Percentiles rank a stretch among this genome's conserved stretches.
These are phyloP conservation scores for Phellopilus nigrolimitatus DNA, from an alignment of 1,284 basidiomycete genomes.

Conservation along the genomic window DNA sequence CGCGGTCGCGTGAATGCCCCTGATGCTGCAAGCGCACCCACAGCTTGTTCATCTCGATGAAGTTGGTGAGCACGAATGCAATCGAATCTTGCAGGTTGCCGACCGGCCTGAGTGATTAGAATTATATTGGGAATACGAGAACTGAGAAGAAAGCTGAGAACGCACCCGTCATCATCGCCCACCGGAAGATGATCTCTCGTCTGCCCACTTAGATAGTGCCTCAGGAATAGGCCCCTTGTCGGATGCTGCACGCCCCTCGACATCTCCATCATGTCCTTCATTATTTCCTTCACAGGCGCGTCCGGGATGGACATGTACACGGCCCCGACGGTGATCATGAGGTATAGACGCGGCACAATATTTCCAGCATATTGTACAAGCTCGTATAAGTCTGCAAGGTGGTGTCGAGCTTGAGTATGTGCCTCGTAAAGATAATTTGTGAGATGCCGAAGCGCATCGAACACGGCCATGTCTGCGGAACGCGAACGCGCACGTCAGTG, in stretches of 20 bases:
- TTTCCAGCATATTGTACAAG: constrained; percentile 95
- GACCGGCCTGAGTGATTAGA: constrained; percentile 49
- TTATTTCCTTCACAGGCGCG: constrained; percentile 94
- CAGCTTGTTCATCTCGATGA: constrained; percentile 98
- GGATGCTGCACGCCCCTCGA: constrained; percentile 92
- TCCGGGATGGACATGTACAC: constrained; percentile 97
- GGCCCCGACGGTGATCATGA: constrained; percentile 97
- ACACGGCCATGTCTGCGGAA: constrained; percentile 86
- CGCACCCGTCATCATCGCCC: constrained; percentile 78
- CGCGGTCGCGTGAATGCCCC: constrained; percentile 90
- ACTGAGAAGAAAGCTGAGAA: not conserved
- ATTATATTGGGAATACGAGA: not conserved
- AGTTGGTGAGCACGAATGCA: constrained; percentile 91
- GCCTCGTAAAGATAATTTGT: constrained; percentile 95
- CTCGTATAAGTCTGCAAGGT: constrained; percentile 95
- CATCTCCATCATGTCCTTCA: constrained; percentile 99
- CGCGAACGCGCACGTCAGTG: constrained; percentile 19
- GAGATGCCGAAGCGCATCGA: constrained; percentile 88
- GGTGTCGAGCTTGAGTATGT: constrained; percentile 83
- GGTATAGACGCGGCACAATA: constrained; percentile 90
- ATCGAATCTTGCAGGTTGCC: constrained; percentile 93
- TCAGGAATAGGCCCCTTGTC: constrained; percentile 85
- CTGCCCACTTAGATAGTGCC: constrained; percentile 93
- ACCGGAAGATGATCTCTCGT: constrained; percentile 91
- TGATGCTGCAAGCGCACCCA: constrained; percentile 97